Evolutionary conservation across 2,329 filamentous ascomycete species (phyloP).

Genomic region (Aspergillus eucalypticola): DNA sequence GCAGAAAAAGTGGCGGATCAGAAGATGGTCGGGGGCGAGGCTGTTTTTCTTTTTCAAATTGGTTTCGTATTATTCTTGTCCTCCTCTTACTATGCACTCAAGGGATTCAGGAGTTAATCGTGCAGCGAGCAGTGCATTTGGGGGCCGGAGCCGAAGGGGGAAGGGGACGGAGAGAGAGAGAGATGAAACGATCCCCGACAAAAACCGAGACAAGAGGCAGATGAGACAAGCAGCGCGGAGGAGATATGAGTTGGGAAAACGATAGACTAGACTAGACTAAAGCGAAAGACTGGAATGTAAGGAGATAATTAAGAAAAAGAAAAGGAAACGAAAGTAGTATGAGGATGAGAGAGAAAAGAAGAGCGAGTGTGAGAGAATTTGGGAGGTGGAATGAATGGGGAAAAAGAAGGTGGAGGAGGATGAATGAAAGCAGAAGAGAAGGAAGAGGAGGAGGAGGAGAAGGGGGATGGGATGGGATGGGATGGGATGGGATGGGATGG

Average conservation of each 20-base stretch:
- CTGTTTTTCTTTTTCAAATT: not conserved
- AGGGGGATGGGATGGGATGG: no score
- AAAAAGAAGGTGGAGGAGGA: no score
- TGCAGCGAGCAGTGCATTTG: constrained; percentile 7
- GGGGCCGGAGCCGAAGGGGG: constrained; percentile 15
- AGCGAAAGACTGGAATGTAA: constrained; percentile 8
- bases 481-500: constrained; percentile 7
- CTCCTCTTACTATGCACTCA: not conserved
- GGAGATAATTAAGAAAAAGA: constrained; percentile 8
- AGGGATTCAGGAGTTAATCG: constrained; percentile 17
- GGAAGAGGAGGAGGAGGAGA: constrained; percentile 2
- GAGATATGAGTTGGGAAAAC: constrained; percentile 9
- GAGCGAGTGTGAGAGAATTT: not conserved
- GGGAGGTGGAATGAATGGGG: not conserved
- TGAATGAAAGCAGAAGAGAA: constrained; percentile 5
- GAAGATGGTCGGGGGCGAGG: not conserved
- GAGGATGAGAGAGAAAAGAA: constrained; percentile 10
- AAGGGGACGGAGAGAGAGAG: constrained; percentile 15
- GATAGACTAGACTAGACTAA: constrained; percentile 9
- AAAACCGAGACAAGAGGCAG: constrained; percentile 16
- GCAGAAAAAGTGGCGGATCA: not conserved
- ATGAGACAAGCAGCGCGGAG: constrained; percentile 15
- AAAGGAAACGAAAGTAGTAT: constrained; percentile 5
- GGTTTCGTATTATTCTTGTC: not conserved
- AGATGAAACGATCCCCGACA: constrained; percentile 17